These are phyloP conservation scores for Nakazawaea ernobii DNA, from an alignment of 805 yeast genomes.

Conservation along the genomic window DNA sequence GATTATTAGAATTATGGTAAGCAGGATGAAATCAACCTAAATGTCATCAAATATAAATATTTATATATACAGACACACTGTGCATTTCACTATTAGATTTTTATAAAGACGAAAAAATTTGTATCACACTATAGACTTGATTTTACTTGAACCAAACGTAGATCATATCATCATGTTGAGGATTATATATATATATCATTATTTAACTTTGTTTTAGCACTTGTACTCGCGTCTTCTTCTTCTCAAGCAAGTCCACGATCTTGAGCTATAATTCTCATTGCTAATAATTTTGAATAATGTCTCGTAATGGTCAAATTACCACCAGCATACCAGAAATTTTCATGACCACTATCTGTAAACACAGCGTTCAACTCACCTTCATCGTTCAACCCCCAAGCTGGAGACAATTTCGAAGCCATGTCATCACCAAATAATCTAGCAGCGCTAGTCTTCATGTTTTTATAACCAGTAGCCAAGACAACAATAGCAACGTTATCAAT, in stretches of 20 bases:
- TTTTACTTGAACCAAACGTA: too few relatives aligned
- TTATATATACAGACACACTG: too few relatives aligned
- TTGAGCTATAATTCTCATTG: constrained; percentile 33
- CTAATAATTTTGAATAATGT: constrained; percentile 32
- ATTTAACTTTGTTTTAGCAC: too few relatives aligned
- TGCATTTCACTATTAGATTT: too few relatives aligned
- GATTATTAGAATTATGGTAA: constrained; percentile 51
- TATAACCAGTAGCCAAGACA: constrained; percentile 40
- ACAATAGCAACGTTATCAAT: constrained; percentile 30
- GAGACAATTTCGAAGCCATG: constrained; percentile 29
- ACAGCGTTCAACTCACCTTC: constrained; percentile 36
- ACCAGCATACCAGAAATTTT: constrained; percentile 35
- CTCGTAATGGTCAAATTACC: constrained; percentile 35
- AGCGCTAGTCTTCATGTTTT: constrained; percentile 36
- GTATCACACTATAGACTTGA: too few relatives aligned
- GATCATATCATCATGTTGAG: too few relatives aligned
- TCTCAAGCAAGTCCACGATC: constrained; percentile 9
- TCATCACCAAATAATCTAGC: constrained; percentile 30
- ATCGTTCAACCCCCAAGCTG: constrained; percentile 36
- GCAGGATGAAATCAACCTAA: neutral
- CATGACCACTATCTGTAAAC: constrained; percentile 34
- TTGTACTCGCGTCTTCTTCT: neutral
- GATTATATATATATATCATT: too few relatives aligned
- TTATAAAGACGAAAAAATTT: too few relatives aligned
- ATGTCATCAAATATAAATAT: too few relatives aligned